Evolutionary conservation across 2,329 filamentous ascomycete genomes (phyloP).

Genomic region (Aspergillus sp.): DNA sequence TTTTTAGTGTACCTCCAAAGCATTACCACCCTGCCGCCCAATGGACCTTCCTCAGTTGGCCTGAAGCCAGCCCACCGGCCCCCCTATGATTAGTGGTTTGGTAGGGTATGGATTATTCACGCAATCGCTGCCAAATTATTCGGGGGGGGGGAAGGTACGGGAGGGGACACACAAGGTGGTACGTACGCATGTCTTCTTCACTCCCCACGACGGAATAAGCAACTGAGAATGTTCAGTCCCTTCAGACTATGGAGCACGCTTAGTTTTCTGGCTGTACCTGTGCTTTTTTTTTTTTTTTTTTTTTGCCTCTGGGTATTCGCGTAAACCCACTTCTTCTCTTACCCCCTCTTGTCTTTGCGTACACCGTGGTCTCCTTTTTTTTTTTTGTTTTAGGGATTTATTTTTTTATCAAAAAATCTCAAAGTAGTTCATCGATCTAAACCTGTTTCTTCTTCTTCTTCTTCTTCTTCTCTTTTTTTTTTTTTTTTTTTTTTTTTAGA

Average conservation of each 20-base stretch:
- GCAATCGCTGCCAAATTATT: background rate
- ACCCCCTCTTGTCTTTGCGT: background rate
- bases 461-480: background rate
- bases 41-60: background rate
- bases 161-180: constrained; percentile 5
- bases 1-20: background rate
- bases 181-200: constrained; percentile 1
- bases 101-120: constrained; percentile 3
- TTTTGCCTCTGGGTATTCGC: no score
- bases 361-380: background rate
- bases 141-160: background rate
- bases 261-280: no score
- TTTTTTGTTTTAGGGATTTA: background rate
- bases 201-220: background rate
- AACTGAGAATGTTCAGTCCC: background rate
- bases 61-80: constrained; percentile 1
- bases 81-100: background rate
- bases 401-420: background rate
- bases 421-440: background rate
- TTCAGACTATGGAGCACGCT: background rate
- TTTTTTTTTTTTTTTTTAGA: no score
- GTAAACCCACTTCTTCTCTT: background rate
- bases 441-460: background rate
- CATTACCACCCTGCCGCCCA: background rate
- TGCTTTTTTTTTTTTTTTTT: no score